A percentile compares a stretch with the other conserved stretches of the same genome.
Evolutionary conservation across 2,329 filamentous ascomycete genomes (phyloP).

Genomic region (Colletotrichum sp.): DNA sequence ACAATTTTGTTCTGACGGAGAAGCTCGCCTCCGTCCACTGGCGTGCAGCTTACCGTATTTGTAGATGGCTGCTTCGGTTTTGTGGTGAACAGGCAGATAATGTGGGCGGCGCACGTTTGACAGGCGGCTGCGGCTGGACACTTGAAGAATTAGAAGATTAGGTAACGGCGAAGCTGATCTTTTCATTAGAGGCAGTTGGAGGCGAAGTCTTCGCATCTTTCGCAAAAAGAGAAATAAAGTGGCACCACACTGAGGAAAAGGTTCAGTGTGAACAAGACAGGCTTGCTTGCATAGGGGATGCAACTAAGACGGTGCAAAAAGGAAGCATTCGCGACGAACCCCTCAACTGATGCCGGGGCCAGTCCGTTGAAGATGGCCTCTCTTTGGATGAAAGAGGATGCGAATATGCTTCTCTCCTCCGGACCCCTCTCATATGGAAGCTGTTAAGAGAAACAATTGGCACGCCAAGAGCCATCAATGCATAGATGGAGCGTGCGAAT

Average conservation of each 20-base stretch:
- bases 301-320: not conserved
- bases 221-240: not conserved
- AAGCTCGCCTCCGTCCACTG: not conserved
- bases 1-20: not conserved
- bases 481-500: not conserved
- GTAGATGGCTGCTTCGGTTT: not conserved
- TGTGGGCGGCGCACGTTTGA: slow-evolving; percentile 1
- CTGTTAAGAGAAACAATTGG: not conserved
- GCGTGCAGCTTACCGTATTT: not conserved
- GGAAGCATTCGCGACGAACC: not conserved
- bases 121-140: not conserved
- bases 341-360: not conserved
- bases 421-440: not conserved
- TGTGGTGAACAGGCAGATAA: not conserved
- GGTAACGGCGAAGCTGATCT: not conserved
- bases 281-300: not conserved
- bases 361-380: not conserved
- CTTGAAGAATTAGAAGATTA: not conserved
- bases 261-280: not conserved
- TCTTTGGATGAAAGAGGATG: not conserved
- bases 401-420: not conserved
- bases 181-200: not conserved
- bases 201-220: not conserved
- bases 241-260: not conserved
- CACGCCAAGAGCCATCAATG: not conserved